Conservation (phyloP, 805 yeast species). For the Lachancea nothofagi region DNA sequence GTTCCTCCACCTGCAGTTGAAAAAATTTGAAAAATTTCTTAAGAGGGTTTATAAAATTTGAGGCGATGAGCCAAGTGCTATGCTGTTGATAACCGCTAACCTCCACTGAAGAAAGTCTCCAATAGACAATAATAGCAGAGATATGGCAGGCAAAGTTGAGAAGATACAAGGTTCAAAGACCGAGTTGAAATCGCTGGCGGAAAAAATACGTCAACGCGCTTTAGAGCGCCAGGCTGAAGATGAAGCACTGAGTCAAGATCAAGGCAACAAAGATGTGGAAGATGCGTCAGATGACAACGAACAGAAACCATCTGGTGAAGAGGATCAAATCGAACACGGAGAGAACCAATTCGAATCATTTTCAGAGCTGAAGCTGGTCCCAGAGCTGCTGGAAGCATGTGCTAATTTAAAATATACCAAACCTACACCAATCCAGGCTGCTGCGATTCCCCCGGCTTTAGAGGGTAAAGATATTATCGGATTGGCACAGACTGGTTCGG, state of each 20-base stretch:
- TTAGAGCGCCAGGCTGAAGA: constrained; percentile 28
- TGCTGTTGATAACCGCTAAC: not conserved
- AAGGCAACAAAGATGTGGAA: constrained; percentile 15
- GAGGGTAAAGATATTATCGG: constrained; percentile 93
- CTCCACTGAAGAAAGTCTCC: not conserved
- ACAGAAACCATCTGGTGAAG: constrained; percentile 6
- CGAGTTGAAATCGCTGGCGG: constrained; percentile 46
- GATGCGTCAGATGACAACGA: constrained; percentile 9
- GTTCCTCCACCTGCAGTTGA: no score
- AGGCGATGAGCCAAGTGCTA: no score
- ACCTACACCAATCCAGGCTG: constrained; percentile 93
- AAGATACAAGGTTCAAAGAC: constrained; percentile 13
- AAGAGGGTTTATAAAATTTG: no score
- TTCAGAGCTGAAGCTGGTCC: constrained; percentile 57
- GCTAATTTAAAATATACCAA: constrained; percentile 63
- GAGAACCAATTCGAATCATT: constrained; percentile 38
- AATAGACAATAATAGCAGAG: not conserved
- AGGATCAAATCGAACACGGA: constrained; percentile 14
- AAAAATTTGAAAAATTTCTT: no score
- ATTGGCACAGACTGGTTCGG: constrained; percentile 95
- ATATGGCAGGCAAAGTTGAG: constrained; percentile 8
- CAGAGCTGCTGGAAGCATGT: constrained; percentile 76
- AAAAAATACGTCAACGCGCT: constrained; percentile 46
- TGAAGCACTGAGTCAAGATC: constrained; percentile 13
- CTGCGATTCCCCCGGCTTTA: constrained; percentile 85